Evolutionary conservation across 176 grass and related monocot species (phyloP).

Genomic region (Pontederia paniculata): DNA sequence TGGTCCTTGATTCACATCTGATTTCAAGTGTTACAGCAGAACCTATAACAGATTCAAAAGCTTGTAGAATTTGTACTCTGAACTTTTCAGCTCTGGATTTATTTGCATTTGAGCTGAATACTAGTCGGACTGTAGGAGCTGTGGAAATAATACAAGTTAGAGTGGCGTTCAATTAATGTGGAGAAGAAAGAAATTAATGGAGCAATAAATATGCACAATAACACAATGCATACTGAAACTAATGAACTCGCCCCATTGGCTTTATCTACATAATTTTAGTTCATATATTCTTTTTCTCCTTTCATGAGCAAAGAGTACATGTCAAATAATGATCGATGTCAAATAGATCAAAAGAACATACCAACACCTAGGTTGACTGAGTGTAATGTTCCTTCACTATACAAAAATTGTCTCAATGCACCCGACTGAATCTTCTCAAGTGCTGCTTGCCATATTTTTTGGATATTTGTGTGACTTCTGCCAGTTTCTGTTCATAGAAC

Average conservation of each 20-base stretch:
- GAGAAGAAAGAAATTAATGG: too few species aligned
- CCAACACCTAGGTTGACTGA: conserved; percentile 81
- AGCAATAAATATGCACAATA: too few species aligned
- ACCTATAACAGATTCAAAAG: conserved; percentile 83
- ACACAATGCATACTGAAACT: too few species aligned
- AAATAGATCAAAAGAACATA: conserved; percentile 16
- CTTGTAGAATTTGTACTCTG: conserved; percentile 69
- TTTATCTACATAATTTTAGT: too few species aligned
- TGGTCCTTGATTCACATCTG: conserved; percentile 48
- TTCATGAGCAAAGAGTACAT: too few species aligned
- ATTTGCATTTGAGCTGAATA: conserved; percentile 52
- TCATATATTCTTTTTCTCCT: too few species aligned
- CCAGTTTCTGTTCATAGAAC: conserved; percentile 21
- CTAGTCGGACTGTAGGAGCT: conserved; percentile 74
- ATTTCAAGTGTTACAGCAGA: conserved; percentile 89
- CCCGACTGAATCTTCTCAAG: conserved; percentile 57
- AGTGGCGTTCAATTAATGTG: too few species aligned
- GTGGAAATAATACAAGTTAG: conserved; percentile 3
- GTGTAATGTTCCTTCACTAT: conserved; percentile 51
- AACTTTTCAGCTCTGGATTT: conserved; percentile 83
- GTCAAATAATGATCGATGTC: neutral
- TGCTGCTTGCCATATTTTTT: conserved; percentile 84
- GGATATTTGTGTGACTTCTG: conserved; percentile 39
- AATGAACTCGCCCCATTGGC: too few species aligned
- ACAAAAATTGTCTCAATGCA: conserved; percentile 64